A percentile compares a stretch with the other conserved stretches of the same genome.
phyloP scores from a whole-genome alignment of 805 yeast species.

The Yamadazyma nakazawae region DNA sequence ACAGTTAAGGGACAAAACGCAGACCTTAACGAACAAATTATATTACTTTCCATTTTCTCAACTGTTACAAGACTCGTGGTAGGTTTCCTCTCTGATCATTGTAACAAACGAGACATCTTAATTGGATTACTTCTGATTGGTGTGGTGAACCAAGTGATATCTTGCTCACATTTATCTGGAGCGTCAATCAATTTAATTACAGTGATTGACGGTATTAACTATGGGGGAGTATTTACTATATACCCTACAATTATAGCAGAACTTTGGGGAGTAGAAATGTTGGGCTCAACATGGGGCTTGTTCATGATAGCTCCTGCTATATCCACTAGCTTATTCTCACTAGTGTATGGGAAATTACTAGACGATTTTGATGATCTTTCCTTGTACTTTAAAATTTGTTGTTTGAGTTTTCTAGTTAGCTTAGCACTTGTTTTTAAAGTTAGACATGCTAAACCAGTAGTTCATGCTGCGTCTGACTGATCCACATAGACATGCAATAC shows the following conservation, averaged over 20 bases:
- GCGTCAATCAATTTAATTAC: conserved; percentile 28
- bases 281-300: conserved; percentile 92
- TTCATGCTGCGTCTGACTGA: background rate
- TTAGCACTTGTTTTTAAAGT: conserved; percentile 15
- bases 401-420: conserved; percentile 24
- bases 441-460: conserved; percentile 6
- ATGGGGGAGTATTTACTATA: conserved; percentile 83
- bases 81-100: conserved; percentile 67
- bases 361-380: conserved; percentile 38
- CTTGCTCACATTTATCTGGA: conserved; percentile 14
- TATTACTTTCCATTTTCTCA: conserved; percentile 60
- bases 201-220: conserved; percentile 59
- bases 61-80: conserved; percentile 64
- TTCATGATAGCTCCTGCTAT: conserved; percentile 87
- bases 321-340: conserved; percentile 67
- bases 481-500: background rate
- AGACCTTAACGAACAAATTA: conserved; percentile 48
- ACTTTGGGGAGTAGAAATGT: conserved; percentile 82
- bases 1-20: background rate
- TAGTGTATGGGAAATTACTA: conserved; percentile 62
- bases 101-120: conserved; percentile 31
- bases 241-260: conserved; percentile 82
- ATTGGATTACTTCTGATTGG: conserved; percentile 26
- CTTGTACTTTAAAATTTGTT: conserved; percentile 27
- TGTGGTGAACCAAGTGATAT: conserved; percentile 26